Evolutionary conservation across 495 filamentous ascomycete genomes (phyloP).

Genomic region (Lasiosphaeria hispida): DNA sequence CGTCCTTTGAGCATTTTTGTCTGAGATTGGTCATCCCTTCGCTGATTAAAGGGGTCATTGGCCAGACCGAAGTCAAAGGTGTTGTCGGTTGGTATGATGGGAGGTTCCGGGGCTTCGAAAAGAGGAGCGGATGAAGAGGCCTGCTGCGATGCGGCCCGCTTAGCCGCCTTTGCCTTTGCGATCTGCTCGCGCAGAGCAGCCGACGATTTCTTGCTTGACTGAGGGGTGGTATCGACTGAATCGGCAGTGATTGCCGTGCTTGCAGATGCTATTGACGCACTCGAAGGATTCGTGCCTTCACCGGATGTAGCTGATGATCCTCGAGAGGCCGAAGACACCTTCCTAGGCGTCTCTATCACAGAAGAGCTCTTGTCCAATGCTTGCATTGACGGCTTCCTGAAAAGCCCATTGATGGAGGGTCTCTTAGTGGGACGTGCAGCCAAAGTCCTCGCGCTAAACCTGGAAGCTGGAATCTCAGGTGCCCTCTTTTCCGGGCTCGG

Average conservation of each 20-base stretch:
- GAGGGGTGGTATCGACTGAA: conserved; percentile 36
- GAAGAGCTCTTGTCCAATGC: conserved; percentile 35
- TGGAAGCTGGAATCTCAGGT: conserved; percentile 28
- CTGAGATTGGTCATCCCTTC: conserved; percentile 54
- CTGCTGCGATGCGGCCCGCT: conserved; percentile 54
- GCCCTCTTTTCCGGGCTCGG: conserved; percentile 44
- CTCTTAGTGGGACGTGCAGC: conserved; percentile 50
- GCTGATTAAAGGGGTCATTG: conserved; percentile 67
- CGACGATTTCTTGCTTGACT: conserved; percentile 63
- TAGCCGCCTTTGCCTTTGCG: conserved; percentile 87
- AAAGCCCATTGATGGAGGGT: conserved; percentile 53
- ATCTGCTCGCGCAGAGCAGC: conserved; percentile 83
- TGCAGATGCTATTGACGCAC: conserved; percentile 35
- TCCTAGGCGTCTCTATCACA: conserved; percentile 33
- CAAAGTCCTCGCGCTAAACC: conserved; percentile 50
- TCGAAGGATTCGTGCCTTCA: conserved; percentile 39
- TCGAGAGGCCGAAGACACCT: conserved; percentile 40
- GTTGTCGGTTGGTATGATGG: conserved; percentile 45
- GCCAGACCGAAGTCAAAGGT: conserved; percentile 54
- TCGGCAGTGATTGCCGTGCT: conserved; percentile 40
- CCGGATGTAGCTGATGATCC: conserved; percentile 51
- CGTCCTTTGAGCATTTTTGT: conserved; percentile 71
- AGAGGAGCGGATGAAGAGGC: conserved; percentile 27
- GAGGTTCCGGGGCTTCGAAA: conserved; percentile 39
- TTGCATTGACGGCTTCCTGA: conserved; percentile 51